Conservation (phyloP, 345 rosid genomes). For the Stellera chamaejasme region DNA sequence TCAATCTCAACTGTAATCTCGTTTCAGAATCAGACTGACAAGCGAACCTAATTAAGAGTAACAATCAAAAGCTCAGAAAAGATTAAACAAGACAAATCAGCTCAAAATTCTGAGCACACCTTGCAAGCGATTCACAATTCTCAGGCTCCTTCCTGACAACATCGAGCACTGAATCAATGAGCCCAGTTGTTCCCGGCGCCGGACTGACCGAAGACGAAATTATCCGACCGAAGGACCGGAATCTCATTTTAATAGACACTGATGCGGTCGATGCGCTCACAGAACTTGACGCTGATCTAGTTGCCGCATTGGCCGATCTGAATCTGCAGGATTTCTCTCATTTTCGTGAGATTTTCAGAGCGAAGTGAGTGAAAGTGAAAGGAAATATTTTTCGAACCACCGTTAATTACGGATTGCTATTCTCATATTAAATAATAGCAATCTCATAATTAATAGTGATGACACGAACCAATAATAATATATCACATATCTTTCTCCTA, state of each 20-base stretch:
- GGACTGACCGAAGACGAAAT: slow-evolving; percentile 12
- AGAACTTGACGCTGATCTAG: slow-evolving; percentile 14
- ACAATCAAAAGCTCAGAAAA: not conserved
- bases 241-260: slow-evolving; percentile 14
- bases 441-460: no score
- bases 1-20: no score
- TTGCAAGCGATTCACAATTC: slow-evolving; percentile 13
- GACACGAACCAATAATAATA: no score
- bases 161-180: slow-evolving; percentile 12
- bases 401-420: no score
- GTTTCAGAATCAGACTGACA: not conserved
- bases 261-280: slow-evolving; percentile 9
- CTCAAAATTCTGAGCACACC: not conserved
- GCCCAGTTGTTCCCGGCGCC: slow-evolving; percentile 13
- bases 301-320: slow-evolving; percentile 15
- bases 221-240: slow-evolving; percentile 14
- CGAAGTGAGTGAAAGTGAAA: not conserved
- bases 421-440: no score
- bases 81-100: not conserved
- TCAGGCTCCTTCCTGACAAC: slow-evolving; percentile 14
- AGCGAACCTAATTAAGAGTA: no score
- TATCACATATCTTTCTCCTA: no score
- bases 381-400: no score
- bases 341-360: not conserved
- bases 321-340: slow-evolving; percentile 16